Conservation (phyloP, 345 rosid species). For the Populus pruinosa region DNA sequence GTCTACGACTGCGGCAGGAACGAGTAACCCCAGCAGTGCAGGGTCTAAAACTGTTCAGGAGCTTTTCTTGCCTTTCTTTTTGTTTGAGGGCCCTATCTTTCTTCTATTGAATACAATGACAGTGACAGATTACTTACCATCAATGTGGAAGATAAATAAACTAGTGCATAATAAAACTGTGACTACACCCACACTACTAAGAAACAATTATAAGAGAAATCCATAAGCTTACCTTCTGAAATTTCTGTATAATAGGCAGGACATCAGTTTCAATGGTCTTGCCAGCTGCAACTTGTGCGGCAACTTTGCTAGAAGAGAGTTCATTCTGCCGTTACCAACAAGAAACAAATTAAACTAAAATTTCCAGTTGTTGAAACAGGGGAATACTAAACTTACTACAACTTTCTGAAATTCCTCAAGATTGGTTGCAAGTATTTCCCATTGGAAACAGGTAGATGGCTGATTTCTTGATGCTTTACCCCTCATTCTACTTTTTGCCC, state of each 20-base stretch:
- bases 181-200: not conserved
- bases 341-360: constrained; percentile 12
- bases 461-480: constrained; percentile 30
- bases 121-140: constrained; percentile 1
- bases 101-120: constrained; percentile 39
- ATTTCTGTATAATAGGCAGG: constrained; percentile 58
- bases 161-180: not conserved
- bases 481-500: constrained; percentile 29
- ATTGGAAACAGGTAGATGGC: constrained; percentile 28
- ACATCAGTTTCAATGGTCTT: constrained; percentile 46
- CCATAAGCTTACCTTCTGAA: constrained; percentile 48
- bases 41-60: constrained; percentile 35
- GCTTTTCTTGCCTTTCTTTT: constrained; percentile 55
- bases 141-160: not conserved
- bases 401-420: constrained; percentile 56
- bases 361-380: not conserved
- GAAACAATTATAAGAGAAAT: not conserved
- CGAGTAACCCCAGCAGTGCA: constrained; percentile 40
- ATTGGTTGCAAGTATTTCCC: constrained; percentile 86
- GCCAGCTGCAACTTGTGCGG: constrained; percentile 49
- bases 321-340: constrained; percentile 48
- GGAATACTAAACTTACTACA: constrained; percentile 43
- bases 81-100: constrained; percentile 59
- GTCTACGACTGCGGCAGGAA: constrained; percentile 59
- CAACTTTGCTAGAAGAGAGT: constrained; percentile 52